These are phyloP conservation scores for Asclepias syriaca DNA, from an alignment of 257 asterid genomes.

Conservation along the genomic window DNA sequence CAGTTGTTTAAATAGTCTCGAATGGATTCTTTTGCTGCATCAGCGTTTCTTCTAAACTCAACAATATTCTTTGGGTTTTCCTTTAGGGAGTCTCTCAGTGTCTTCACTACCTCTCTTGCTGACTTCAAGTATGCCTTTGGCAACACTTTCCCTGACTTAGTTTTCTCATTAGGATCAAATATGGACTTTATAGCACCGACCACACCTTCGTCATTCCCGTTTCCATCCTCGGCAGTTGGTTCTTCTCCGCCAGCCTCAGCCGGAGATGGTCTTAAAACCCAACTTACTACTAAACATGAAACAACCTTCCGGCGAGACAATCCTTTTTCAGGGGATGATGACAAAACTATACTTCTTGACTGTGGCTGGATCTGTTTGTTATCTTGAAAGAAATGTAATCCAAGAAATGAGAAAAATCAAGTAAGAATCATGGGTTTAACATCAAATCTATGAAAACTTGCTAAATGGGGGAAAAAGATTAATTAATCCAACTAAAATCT, in stretches of 20 bases:
- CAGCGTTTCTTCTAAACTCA: slow-evolving; percentile 86
- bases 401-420: background rate
- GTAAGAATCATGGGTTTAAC: background rate
- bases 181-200: slow-evolving; percentile 61
- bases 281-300: slow-evolving; percentile 25
- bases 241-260: slow-evolving; percentile 56
- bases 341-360: slow-evolving; percentile 24
- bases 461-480: background rate
- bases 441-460: too few species aligned
- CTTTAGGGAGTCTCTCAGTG: slow-evolving; percentile 67
- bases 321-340: slow-evolving; percentile 27
- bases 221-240: slow-evolving; percentile 26
- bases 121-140: slow-evolving; percentile 87
- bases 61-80: slow-evolving; percentile 65
- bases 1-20: slow-evolving; percentile 63
- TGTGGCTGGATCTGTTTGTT: slow-evolving; percentile 32
- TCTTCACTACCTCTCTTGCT: slow-evolving; percentile 79
- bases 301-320: slow-evolving; percentile 46
- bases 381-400: background rate
- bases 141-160: slow-evolving; percentile 72
- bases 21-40: slow-evolving; percentile 86
- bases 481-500: background rate
- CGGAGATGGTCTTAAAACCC: slow-evolving; percentile 26
- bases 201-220: slow-evolving; percentile 47
- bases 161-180: slow-evolving; percentile 83